A percentile compares a stretch with the other conserved stretches of the same genome.
Conservation (phyloP, 768 basidiomycete genomes). For the Tubosaeta sp. region DNA sequence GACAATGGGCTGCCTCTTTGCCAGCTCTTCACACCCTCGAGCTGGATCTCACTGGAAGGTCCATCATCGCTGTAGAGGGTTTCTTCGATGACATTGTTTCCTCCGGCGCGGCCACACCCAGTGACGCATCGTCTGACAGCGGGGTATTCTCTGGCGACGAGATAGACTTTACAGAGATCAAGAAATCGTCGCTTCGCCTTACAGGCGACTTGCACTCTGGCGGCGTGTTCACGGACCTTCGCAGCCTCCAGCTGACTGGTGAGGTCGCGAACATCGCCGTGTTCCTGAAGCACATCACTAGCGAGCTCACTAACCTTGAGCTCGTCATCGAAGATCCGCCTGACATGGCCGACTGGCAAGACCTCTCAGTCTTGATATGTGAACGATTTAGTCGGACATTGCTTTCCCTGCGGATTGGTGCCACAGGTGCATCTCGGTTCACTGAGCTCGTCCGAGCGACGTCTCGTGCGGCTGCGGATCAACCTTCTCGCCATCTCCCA, state of each 20-base stretch:
- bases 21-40: conserved; percentile 59
- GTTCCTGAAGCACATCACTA: conserved; percentile 66
- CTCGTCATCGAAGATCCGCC: conserved; percentile 79
- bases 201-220: conserved; percentile 56
- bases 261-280: conserved; percentile 65
- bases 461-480: conserved; percentile 51
- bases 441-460: conserved; percentile 77
- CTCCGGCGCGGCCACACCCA: conserved; percentile 70
- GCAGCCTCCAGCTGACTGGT: conserved; percentile 63
- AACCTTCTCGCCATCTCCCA: conserved; percentile 55
- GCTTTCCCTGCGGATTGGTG: conserved; percentile 56
- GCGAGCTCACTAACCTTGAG: conserved; percentile 63
- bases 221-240: conserved; percentile 55
- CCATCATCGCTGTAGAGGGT: conserved; percentile 67
- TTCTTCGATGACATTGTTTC: conserved; percentile 70
- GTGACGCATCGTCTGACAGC: conserved; percentile 67
- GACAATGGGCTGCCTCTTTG: conserved; percentile 66
- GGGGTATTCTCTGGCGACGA: conserved; percentile 78
- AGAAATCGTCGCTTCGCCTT: conserved; percentile 62
- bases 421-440: conserved; percentile 72
- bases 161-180: conserved; percentile 69
- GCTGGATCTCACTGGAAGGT: conserved; percentile 67
- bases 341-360: conserved; percentile 69
- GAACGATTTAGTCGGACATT: conserved; percentile 59
- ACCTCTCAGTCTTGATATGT: conserved; percentile 59